A percentile compares a stretch with the other conserved stretches of the same genome.
Conservation (phyloP, 805 yeast genomes). For the Sugiyamaella qingdaonensis region DNA sequence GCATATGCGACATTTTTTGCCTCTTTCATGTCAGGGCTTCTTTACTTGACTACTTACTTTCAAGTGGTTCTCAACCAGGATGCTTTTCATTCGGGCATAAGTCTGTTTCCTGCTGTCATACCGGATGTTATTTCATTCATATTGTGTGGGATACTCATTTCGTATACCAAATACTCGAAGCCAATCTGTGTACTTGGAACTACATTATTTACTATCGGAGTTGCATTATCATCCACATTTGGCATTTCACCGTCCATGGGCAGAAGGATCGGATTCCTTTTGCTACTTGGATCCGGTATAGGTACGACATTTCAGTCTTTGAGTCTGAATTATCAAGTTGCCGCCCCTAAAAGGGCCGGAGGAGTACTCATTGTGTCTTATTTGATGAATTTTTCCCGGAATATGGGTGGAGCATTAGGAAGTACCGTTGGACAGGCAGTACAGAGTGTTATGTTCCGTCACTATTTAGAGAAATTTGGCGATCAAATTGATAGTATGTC, state of each 20-base stretch:
- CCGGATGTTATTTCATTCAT: slow-evolving; percentile 40
- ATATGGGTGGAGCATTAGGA: slow-evolving; percentile 43
- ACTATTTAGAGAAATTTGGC: neutral
- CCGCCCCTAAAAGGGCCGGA: slow-evolving; percentile 51
- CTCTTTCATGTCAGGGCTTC: slow-evolving; percentile 42
- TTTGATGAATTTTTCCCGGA: slow-evolving; percentile 40
- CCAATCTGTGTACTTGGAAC: slow-evolving; percentile 38
- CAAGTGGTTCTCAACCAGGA: slow-evolving; percentile 41
- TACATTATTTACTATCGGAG: slow-evolving; percentile 38
- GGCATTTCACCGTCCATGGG: slow-evolving; percentile 35
- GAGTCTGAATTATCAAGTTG: slow-evolving; percentile 42
- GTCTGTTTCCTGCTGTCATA: slow-evolving; percentile 42
- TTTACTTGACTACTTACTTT: slow-evolving; percentile 46
- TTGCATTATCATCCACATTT: slow-evolving; percentile 41
- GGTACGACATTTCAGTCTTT: slow-evolving; percentile 42
- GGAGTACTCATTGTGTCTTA: slow-evolving; percentile 45
- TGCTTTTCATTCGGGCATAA: slow-evolving; percentile 38
- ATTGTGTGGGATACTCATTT: slow-evolving; percentile 43
- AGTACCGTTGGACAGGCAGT: slow-evolving; percentile 40
- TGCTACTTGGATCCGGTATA: slow-evolving; percentile 39
- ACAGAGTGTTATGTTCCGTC: slow-evolving; percentile 12
- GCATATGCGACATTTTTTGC: slow-evolving; percentile 46
- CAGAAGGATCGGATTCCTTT: slow-evolving; percentile 42
- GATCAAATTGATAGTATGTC: no score
- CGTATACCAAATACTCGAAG: slow-evolving; percentile 41